phyloP scores from a whole-genome alignment of 257 asterid species.

The Rhazya stricta region DNA sequence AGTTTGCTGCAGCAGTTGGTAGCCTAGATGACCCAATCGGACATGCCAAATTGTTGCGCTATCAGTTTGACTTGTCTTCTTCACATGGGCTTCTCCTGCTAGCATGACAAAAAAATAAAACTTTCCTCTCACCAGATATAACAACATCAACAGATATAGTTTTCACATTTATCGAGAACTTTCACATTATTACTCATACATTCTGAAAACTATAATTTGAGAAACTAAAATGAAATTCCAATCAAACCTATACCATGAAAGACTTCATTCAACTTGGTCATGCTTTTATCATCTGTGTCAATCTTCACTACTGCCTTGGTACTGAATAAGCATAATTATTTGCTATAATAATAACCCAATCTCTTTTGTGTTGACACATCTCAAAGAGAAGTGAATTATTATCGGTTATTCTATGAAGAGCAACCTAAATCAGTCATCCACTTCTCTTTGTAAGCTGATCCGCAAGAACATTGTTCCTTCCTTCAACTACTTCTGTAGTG shows the following conservation, averaged over 20 bases:
- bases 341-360: background rate
- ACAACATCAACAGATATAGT: slow-evolving; percentile 7
- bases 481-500: too few relatives aligned
- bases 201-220: too few relatives aligned
- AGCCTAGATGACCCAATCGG: slow-evolving; percentile 12
- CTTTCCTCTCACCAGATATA: slow-evolving; percentile 4
- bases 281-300: too few relatives aligned
- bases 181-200: slow-evolving; percentile 8
- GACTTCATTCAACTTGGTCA: too few relatives aligned
- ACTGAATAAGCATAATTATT: background rate
- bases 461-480: too few relatives aligned
- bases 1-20: slow-evolving; percentile 18
- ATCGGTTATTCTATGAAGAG: background rate
- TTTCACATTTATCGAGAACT: slow-evolving; percentile 8
- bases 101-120: slow-evolving; percentile 9
- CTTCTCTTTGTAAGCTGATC: too few relatives aligned
- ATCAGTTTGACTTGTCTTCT: slow-evolving; percentile 15
- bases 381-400: background rate
- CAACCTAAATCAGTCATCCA: background rate
- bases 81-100: slow-evolving; percentile 13
- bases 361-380: background rate
- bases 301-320: background rate
- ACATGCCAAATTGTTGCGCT: slow-evolving; percentile 15
- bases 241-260: too few relatives aligned
- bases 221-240: too few relatives aligned